Evolutionary conservation across 108 stramenopile species (phyloP).

Genomic region (Pseudonitzschia multistriata): DNA sequence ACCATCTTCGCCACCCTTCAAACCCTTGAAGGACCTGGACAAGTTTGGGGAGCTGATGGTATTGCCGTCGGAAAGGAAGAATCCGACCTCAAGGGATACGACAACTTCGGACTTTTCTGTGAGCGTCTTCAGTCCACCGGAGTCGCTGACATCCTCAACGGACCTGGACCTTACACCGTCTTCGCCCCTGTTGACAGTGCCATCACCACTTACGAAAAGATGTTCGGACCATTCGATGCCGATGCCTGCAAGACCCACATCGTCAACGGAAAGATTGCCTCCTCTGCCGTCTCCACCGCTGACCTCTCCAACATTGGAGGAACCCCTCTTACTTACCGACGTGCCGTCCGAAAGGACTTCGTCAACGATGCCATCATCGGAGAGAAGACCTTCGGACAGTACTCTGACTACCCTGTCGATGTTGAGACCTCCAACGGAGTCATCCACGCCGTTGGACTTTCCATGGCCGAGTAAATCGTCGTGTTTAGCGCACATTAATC

Average conservation of each 20-base stretch:
- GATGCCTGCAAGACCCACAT: slow-evolving; percentile 56
- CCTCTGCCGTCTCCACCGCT: slow-evolving; percentile 30
- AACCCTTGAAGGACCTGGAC: slow-evolving; percentile 57
- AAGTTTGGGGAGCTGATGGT: slow-evolving; percentile 70
- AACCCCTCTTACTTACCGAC: slow-evolving; percentile 41
- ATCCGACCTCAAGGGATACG: slow-evolving; percentile 67
- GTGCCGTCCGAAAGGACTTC: slow-evolving; percentile 68
- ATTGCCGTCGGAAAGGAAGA: slow-evolving; percentile 67
- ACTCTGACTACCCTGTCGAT: slow-evolving; percentile 55
- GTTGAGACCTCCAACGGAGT: slow-evolving; percentile 60
- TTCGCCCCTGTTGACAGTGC: slow-evolving; percentile 67
- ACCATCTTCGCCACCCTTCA: slow-evolving; percentile 33
- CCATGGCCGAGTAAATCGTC: slow-evolving; percentile 14
- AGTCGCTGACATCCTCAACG: slow-evolving; percentile 41
- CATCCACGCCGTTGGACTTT: slow-evolving; percentile 60
- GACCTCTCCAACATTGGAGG: slow-evolving; percentile 48
- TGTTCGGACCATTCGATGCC: slow-evolving; percentile 47
- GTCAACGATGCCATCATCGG: slow-evolving; percentile 75
- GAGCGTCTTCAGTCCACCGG: slow-evolving; percentile 46
- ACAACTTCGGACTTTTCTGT: slow-evolving; percentile 61
- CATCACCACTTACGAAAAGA: slow-evolving; percentile 47
- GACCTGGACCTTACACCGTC: slow-evolving; percentile 60
- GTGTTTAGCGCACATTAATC: neutral
- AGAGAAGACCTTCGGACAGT: slow-evolving; percentile 56
- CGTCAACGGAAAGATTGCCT: slow-evolving; percentile 48